phyloP scores from a whole-genome alignment of 1,139 yeast species.

The Pichia sp. region DNA sequence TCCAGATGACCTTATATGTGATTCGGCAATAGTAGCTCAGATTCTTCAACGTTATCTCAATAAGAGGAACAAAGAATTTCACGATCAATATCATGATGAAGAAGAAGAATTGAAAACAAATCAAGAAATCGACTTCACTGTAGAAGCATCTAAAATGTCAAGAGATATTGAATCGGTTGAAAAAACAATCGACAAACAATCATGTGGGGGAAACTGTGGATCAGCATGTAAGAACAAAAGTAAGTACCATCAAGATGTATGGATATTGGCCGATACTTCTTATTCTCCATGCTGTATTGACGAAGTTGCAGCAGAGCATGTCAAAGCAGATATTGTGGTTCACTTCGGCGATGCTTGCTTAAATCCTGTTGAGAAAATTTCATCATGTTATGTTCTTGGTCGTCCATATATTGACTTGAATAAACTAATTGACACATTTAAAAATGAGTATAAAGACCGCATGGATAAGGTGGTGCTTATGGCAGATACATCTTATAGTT shows the following conservation, averaged over 20 bases:
- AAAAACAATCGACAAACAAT: constrained; percentile 11
- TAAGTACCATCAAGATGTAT: constrained; percentile 33
- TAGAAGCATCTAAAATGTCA: constrained; percentile 3
- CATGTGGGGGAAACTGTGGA: constrained; percentile 24
- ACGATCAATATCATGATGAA: constrained; percentile 14
- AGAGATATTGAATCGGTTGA: constrained; percentile 15
- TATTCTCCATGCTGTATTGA: constrained; percentile 95
- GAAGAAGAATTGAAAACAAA: constrained; percentile 5
- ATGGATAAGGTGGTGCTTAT: constrained; percentile 45
- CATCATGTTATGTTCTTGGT: constrained; percentile 74
- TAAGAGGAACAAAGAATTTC: constrained; percentile 9
- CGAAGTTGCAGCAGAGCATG: constrained; percentile 95
- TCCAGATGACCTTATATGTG: constrained; percentile 74
- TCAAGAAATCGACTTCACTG: constrained; percentile 12
- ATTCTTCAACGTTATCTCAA: constrained; percentile 34
- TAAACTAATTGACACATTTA: constrained; percentile 32
- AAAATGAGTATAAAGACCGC: constrained; percentile 31
- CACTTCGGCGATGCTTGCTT: constrained; percentile 96
- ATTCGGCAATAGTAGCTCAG: constrained; percentile 64
- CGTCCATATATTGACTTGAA: constrained; percentile 44
- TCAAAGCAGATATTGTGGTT: constrained; percentile 72
- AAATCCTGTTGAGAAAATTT: constrained; percentile 64
- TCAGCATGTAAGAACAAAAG: constrained; percentile 20
- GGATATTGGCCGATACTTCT: constrained; percentile 91
- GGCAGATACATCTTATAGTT: constrained; percentile 61